phyloP scores from a whole-genome alignment of 1,139 yeast genomes.

The Meyerozyma elateridarum region DNA sequence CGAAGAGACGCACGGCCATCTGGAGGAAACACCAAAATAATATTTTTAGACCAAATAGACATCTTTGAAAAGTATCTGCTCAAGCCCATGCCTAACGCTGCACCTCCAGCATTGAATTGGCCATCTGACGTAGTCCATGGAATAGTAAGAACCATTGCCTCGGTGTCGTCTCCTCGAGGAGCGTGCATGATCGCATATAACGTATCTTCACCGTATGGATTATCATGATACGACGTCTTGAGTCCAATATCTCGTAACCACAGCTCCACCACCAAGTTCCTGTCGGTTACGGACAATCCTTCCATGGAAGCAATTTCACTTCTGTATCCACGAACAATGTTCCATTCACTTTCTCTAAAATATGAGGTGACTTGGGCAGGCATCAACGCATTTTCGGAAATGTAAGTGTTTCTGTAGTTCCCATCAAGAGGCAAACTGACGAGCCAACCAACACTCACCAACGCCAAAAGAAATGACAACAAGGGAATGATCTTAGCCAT shows the following conservation, averaged over 20 bases:
- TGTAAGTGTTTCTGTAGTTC: constrained; percentile 75
- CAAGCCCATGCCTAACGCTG: constrained; percentile 66
- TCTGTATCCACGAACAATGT: constrained; percentile 80
- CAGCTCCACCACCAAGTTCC: constrained; percentile 42
- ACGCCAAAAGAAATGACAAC: constrained; percentile 55
- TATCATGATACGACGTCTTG: constrained; percentile 49
- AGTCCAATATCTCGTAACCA: constrained; percentile 77
- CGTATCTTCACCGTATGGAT: constrained; percentile 35
- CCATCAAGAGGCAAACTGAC: constrained; percentile 75
- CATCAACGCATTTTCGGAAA: constrained; percentile 93
- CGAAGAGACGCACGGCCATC: constrained; percentile 68
- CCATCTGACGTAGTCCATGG: constrained; percentile 72
- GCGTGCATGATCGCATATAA: constrained; percentile 86
- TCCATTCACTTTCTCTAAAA: constrained; percentile 94
- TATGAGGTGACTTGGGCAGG: constrained; percentile 94
- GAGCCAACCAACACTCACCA: constrained; percentile 65
- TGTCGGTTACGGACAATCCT: constrained; percentile 24
- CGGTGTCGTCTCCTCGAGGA: constrained; percentile 94
- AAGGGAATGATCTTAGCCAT: constrained; percentile 54
- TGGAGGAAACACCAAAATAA: constrained; percentile 78
- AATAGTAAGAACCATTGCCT: constrained; percentile 85
- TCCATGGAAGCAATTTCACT: constrained; percentile 46
- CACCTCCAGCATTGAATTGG: constrained; percentile 72
- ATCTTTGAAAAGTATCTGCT: constrained; percentile 77
- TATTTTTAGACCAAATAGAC: constrained; percentile 95